Base-by-base conservation (phyloP, 352 stramenopile genomes). In the Globisporangium solare region DNA sequence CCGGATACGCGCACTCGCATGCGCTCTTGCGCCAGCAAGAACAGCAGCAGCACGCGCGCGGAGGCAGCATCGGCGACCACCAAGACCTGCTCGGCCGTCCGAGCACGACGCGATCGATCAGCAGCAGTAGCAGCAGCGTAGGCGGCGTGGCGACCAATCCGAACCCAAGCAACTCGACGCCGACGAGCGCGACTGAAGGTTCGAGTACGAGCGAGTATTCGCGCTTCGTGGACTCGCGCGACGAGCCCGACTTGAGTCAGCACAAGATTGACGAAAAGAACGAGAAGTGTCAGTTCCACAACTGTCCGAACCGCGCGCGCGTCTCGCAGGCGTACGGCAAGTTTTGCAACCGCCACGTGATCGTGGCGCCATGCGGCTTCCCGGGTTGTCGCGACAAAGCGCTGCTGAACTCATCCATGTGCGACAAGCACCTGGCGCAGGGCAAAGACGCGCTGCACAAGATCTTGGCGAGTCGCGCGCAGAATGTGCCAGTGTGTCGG, bases 291-390 rank as follows among this genome's bases (percentile, higher is more conserved):
- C 69, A 90, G 63, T 92, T 84, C 60, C 64, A 76, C 54, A 85
- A 76, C 41, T 94, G 84, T 54, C 71, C 77, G 6, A 94, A 94
- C 60, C 84, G 79, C 24, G 84, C 84, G 40, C 76, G 82, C 4
- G 82, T 94, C 37, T 72, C 72, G 0, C 84, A 94, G 58, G 70
- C 69, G 8, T 92, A 91, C 56, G 82, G 82, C 14, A 88, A 85
- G 27, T 94, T 92, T 56, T 94, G 84, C 71, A 94, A 94, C 54
- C 80, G 84, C 6, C 84, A 94, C 51, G 83, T 92, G 61, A 92
- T 94, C 32, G 82, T 94, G 31, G 73, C 82, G 2, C 84, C 84
- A 7, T 94, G 84, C 61, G 84, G 84, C 17, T 94, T 94, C 59
- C 84, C 84, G n/a, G 80, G 82, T 10, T 94, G 84, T 56, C 84